Evolutionary conservation across 805 yeast genomes (phyloP), one percentile per base, ranked within the genome.

Genomic region (Wickerhamiella occidentalis): DNA sequence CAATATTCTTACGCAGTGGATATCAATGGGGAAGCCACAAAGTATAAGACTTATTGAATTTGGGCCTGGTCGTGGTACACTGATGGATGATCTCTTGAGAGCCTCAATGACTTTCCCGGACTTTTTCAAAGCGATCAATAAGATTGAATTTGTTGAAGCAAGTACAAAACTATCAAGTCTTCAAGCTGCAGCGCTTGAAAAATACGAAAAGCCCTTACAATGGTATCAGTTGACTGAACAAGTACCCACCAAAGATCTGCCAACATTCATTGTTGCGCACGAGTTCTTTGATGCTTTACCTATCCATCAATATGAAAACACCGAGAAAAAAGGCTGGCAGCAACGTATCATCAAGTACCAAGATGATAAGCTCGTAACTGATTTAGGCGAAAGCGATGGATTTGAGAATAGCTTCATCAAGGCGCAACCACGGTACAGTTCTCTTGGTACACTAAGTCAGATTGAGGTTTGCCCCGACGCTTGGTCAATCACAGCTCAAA

Each of bases 261-360:
- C 84, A 40, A 81, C 82, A 52, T 85, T 76, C 60, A 69, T 83
- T 4, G 61, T 85, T 48, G 92, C 94, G 0, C 95, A 85, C 61
- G 95, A 85, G 62, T 85, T 85, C 58, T 85, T 81, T 60, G 95
- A 85, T 64, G 94, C 95, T 0, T 67, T 85, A 50, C 94, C 95
- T 0, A 78, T 85, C 21, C 78, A 80, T 54, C 75, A 79, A 54
- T 85, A 82, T 59, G 71, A 73, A 48, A 56, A 61, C 37, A 78
- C 81, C 0, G 68, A 70, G 15, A 38, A 38, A 38, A 64, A 77
- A 13, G 90, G 90, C 0, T 85, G 95, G 95, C 68, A 88, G 55
- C 95, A 85, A 60, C 69, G 76, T 21, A 56, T 82, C 36, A 92
- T 85, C 28, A 90, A 82, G 61, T 75, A 60, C 52, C 52, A 61